Evolutionary conservation across 2,329 filamentous ascomycete genomes (phyloP).

Genomic region (Neonectria ditissima): DNA sequence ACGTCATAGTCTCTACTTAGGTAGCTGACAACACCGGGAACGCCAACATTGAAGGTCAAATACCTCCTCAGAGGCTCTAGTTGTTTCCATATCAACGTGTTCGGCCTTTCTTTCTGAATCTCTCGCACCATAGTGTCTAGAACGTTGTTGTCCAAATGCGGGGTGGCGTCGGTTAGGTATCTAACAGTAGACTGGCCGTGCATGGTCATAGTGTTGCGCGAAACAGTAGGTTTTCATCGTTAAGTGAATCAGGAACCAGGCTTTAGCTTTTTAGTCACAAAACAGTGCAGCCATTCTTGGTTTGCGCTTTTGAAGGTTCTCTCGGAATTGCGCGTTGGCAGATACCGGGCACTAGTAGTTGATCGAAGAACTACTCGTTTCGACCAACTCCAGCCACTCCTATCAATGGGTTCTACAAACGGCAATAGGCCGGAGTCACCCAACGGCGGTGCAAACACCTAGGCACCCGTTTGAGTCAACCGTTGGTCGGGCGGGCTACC

Average conservation of each 20-base stretch:
- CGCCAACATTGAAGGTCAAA: no score
- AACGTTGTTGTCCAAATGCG: not conserved
- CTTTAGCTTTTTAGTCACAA: not conserved
- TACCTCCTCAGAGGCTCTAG: not conserved
- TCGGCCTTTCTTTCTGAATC: not conserved
- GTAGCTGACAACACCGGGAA: not conserved
- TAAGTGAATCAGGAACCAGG: not conserved
- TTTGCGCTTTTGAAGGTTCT: not conserved
- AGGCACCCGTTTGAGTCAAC: conserved; percentile 12
- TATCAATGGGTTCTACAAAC: not conserved
- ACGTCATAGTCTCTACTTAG: not conserved
- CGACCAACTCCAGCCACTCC: not conserved
- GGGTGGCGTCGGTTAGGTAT: no score
- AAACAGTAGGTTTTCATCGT: not conserved
- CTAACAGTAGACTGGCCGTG: not conserved
- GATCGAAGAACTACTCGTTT: not conserved
- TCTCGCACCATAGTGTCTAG: no score
- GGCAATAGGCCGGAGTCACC: not conserved
- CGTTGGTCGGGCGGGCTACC: not conserved
- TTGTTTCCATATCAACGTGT: not conserved
- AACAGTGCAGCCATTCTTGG: not conserved
- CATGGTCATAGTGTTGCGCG: not conserved
- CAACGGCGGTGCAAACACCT: conserved; percentile 3
- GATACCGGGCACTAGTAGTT: no score
- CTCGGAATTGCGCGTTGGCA: no score